Base-by-base conservation (phyloP, 345 rosid genomes). In the Eucalyptus tenuipes region DNA sequence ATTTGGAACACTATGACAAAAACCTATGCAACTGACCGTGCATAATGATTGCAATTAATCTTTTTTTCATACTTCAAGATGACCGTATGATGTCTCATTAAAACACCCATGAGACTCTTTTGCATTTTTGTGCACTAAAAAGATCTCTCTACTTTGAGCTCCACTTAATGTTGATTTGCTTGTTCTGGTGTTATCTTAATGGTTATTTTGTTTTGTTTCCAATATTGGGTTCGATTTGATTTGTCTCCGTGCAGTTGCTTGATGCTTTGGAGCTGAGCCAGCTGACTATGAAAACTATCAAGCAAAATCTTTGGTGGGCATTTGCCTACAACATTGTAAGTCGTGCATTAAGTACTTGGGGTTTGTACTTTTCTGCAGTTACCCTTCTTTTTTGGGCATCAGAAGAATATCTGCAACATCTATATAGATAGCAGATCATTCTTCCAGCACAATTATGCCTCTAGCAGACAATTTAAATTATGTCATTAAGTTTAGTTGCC, bases 291-390 rank as follows among this genome's bases (percentile, higher is more conserved):
- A 96, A 95, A 92, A 97, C 99, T 3, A 97, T 97, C 92, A 97
- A 94, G 94, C 98, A 97, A 93, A 97, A 96, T 89, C 99, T 97
- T 87, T 96, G 99, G 96, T 96, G 99, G 99, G 99, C 99, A n/a
- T 97, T 97, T 49, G 99, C 96, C 61, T 97, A 97, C 92, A 97
- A 97, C 89, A 96, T 97, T 61, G 99, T 97, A 94, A 94, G 99
- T 91, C 33, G 3, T 22, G 40, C 44, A 52, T 33, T 64, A 25
- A 75, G 84, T 40, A 40, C 47, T 75, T 10, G 75, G 45, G 12
- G 16, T 87, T 33, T 25, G 52, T 61, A 48, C 25, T 49, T 49
- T 47, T 87, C 59, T 48, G 29, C 50, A 11, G 71, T n/a, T 59
- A 45, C 10, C 85, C 85, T 68, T n/a, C 44, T 87, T 66, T 87